Base-by-base conservation (phyloP, 1,284 basidiomycete species). In the Sphaerobolus stellatus region DNA sequence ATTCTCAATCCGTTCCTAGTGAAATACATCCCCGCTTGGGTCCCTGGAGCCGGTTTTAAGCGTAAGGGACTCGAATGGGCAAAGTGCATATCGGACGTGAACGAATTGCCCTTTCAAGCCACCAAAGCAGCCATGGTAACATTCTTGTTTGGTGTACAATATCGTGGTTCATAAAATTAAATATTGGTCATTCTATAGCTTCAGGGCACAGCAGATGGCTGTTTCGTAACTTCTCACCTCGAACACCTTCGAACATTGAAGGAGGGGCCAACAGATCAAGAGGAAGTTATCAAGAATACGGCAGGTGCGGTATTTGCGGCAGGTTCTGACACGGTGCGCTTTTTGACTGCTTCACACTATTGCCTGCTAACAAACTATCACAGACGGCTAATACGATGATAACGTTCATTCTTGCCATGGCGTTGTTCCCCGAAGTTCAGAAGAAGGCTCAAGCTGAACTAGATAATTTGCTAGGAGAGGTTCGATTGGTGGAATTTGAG, bases 21-120 rank as follows among this genome's bases (percentile, higher is more conserved):
- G 20, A 54, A 53, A n/a, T 61, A 67, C 47, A 53, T 68, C 16
- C 68, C 68, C 3, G 54, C 60, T 1, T 69, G 68, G 68, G 51
- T 69, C 44, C 68, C 68, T 27, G 65, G 68, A 5, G 61, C 63
- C 20, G 60, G 60, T 2, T 68, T 66, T 59, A 61, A 64, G 54
- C 62, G 61, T 56, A 61, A 56, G 22, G 64, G n/a, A n/a, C n/a
- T n/a, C n/a, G n/a, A n/a, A n/a, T n/a, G n/a, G n/a, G n/a, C n/a
- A n/a, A n/a, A n/a, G n/a, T n/a, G n/a, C n/a, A n/a, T n/a, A n/a
- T n/a, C n/a, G n/a, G n/a, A n/a, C n/a, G n/a, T n/a, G n/a, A n/a
- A n/a, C n/a, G n/a, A n/a, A n/a, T n/a, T n/a, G n/a, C n/a, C n/a
- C n/a, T n/a, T n/a, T n/a, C n/a, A n/a, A n/a, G n/a, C n/a, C n/a